Percentiles rank a stretch among this genome's conserved stretches.
These are phyloP conservation scores for Parasitella parasitica DNA, from an alignment of 371 early-diverging fungal species.

Conservation along the genomic window DNA sequence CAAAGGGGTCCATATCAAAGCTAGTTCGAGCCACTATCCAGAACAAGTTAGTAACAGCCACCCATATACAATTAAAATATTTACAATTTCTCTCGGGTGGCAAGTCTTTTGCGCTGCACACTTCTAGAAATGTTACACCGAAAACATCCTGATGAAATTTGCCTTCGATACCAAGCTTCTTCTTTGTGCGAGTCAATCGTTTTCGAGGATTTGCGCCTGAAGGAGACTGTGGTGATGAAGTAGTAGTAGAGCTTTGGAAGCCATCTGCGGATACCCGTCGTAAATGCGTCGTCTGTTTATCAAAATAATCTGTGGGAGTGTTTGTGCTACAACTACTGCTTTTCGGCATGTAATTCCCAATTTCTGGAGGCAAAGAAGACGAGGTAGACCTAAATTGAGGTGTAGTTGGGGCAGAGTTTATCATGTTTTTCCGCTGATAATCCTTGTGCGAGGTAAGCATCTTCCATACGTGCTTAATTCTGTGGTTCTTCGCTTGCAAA, in stretches of 20 bases:
- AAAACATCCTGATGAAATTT: constrained; percentile 23
- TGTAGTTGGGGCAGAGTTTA: not conserved
- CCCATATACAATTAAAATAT: not conserved
- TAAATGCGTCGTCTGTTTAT: not conserved
- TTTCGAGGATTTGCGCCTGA: not conserved
- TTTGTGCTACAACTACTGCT: not conserved
- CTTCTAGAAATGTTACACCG: constrained; percentile 57
- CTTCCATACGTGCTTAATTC: not conserved
- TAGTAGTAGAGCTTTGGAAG: not conserved
- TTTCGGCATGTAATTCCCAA: not conserved
- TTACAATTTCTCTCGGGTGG: constrained; percentile 46
- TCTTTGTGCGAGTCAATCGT: not conserved
- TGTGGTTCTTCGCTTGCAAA: not conserved
- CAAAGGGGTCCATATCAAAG: constrained; percentile 80
- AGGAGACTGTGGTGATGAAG: not conserved
- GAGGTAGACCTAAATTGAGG: not conserved
- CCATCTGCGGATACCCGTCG: not conserved
- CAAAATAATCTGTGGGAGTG: not conserved
- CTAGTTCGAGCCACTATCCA: constrained; percentile 37
- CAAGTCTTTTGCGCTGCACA: constrained; percentile 50
- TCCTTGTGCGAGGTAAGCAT: not conserved
- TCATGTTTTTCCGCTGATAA: not conserved
- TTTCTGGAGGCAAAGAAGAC: not conserved
- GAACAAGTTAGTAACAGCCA: not conserved
- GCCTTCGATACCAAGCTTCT: constrained; percentile 11